Evolutionary conservation across 345 rosid genomes (phyloP), one percentile per base, ranked within the genome.

Genomic region (Populus nigra): DNA sequence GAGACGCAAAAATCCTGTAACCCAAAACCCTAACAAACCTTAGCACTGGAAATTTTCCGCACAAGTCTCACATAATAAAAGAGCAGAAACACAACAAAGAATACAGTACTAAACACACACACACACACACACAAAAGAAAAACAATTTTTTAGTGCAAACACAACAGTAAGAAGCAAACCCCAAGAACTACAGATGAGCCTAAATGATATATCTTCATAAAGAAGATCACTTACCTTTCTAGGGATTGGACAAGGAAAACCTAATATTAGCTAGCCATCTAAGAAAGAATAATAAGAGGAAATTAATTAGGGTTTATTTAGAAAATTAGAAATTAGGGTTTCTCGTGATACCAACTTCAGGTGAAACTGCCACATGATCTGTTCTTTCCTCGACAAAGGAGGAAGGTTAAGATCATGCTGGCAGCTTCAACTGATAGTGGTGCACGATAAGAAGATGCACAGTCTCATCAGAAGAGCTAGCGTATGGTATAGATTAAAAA

Each of bases 361-460:
- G 89, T 90, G 96, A 93, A 91, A 86, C 92, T 85, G 90, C 98
- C 91, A 87, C 82, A 93, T 90, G 98, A 93, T 93, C 96, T 93
- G 85, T 68, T 81, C 80, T 72, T 68, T 76, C 77, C 84, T 78
- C 79, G 29, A 31, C 25, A 8, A 29, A 36, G 63, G 72, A 77
- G 69, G 68, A 36, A 59, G 63, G 66, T 63, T 69, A 23, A 81
- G 87, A 94, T 94, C 98, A 94, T 91, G 98, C 98, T 94, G 98
- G 98, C 98, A 94, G 98, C 98, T 94, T 94, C 98, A 94, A 84
- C 98, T 81, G 97, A 84, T 87, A 87, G 78, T 82, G 86, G 85
- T 79, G 72, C 78, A 74, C 82, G 78, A 68, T 68, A 15, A 55
- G 57, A 55, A 41, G 45, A 53, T 29, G 47, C 38, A 45, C 36